Evolutionary conservation across 2,329 filamentous ascomycete species (phyloP).

Genomic region (Alternaria burnsii): DNA sequence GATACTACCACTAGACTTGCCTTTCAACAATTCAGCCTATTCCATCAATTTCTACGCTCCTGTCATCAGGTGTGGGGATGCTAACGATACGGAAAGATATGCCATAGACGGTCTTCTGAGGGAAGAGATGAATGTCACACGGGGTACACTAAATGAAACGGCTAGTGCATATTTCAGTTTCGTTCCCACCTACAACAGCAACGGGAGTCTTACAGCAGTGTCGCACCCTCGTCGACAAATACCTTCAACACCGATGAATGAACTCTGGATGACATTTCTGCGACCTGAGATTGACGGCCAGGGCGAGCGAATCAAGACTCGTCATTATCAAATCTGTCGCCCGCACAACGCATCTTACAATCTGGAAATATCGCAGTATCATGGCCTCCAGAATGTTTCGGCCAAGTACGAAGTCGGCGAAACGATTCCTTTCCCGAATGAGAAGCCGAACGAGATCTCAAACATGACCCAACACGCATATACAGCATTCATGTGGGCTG

Average conservation of each 20-base stretch:
- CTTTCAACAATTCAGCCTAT: background rate
- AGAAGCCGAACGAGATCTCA: background rate
- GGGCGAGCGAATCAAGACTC: slow-evolving; percentile 11
- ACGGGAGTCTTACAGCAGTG: background rate
- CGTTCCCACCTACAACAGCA: background rate
- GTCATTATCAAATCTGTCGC: slow-evolving; percentile 24
- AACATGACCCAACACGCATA: slow-evolving; percentile 31
- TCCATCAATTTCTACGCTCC: background rate
- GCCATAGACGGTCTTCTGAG: background rate
- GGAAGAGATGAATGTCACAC: background rate
- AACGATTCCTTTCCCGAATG: background rate
- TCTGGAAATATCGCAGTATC: background rate
- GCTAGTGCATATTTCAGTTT: background rate
- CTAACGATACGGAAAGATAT: background rate
- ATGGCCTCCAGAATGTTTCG: background rate
- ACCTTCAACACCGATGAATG: background rate
- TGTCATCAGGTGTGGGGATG: background rate
- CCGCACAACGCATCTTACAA: slow-evolving; percentile 1
- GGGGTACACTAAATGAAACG: background rate
- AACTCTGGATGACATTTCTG: slow-evolving; percentile 23
- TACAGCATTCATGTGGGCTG: slow-evolving; percentile 26
- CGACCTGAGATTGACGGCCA: background rate
- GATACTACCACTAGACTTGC: slow-evolving; percentile 2
- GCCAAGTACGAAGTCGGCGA: background rate
- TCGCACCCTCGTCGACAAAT: background rate